Conservation (phyloP, 1,284 basidiomycete genomes). For the Leucoagaricus sp. region DNA sequence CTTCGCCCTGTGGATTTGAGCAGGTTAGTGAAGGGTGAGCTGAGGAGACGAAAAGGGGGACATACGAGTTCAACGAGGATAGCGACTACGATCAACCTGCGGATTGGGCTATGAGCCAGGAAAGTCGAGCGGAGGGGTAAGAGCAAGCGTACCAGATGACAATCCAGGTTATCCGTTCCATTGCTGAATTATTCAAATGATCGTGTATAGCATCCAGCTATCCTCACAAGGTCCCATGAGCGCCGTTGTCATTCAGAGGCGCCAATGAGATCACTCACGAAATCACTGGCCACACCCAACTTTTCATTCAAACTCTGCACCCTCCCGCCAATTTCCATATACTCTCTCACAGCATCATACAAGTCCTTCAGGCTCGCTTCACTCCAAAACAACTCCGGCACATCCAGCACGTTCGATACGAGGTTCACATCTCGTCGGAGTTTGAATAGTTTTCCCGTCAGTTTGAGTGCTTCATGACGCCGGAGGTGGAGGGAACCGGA, state of each 20-base stretch:
- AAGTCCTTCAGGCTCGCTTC: slow-evolving; percentile 88
- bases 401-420: slow-evolving; percentile 92
- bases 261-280: slow-evolving; percentile 52
- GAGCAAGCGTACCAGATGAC: slow-evolving; percentile 76
- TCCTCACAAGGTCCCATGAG: slow-evolving; percentile 8
- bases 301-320: slow-evolving; percentile 91
- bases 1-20: slow-evolving; percentile 62
- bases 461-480: slow-evolving; percentile 81
- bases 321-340: slow-evolving; percentile 88
- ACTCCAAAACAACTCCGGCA: slow-evolving; percentile 94
- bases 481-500: slow-evolving; percentile 81
- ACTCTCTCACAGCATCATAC: slow-evolving; percentile 93
- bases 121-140: background rate
- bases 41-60: slow-evolving; percentile 14
- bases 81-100: slow-evolving; percentile 85
- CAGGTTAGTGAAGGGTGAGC: background rate
- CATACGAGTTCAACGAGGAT: slow-evolving; percentile 79
- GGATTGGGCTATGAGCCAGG: background rate
- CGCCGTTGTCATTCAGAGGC: background rate
- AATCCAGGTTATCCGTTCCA: slow-evolving; percentile 95
- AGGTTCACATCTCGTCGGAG: slow-evolving; percentile 90
- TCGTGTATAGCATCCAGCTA: slow-evolving; percentile 93
- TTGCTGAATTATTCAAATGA: slow-evolving; percentile 88
- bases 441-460: slow-evolving; percentile 90
- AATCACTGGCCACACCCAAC: slow-evolving; percentile 83